A percentile compares a stretch with the other conserved stretches of the same genome.
Evolutionary conservation across 2,329 filamentous ascomycete genomes (phyloP).

Genomic region (Chalara sp.): DNA sequence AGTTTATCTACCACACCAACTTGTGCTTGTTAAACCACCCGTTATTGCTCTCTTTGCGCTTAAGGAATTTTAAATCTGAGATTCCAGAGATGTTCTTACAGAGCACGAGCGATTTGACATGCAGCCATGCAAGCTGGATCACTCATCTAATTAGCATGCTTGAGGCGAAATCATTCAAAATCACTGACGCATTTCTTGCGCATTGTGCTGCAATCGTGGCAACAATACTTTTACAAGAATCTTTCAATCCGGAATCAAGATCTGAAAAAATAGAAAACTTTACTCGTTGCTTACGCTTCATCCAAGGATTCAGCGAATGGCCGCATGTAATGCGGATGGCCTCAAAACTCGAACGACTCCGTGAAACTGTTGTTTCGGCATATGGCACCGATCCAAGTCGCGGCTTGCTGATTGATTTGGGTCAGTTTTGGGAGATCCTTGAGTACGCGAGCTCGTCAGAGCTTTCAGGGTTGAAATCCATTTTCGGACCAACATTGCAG

Average conservation of each 20-base stretch:
- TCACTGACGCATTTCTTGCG: slow-evolving; percentile 39
- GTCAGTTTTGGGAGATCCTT: slow-evolving; percentile 41
- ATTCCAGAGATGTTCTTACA: slow-evolving; percentile 49
- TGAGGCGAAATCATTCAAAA: slow-evolving; percentile 36
- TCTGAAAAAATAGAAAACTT: slow-evolving; percentile 37
- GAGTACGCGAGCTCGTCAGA: slow-evolving; percentile 38
- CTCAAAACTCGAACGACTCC: slow-evolving; percentile 34
- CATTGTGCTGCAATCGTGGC: slow-evolving; percentile 46
- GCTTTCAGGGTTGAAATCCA: slow-evolving; percentile 24
- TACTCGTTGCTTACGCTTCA: slow-evolving; percentile 37
- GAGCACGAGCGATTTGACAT: slow-evolving; percentile 44
- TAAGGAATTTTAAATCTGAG: slow-evolving; percentile 43
- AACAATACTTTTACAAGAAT: slow-evolving; percentile 47
- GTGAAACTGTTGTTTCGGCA: slow-evolving; percentile 37
- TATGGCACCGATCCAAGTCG: slow-evolving; percentile 30
- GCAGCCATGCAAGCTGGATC: slow-evolving; percentile 45
- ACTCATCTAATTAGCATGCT: slow-evolving; percentile 43
- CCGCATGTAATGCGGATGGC: slow-evolving; percentile 39
- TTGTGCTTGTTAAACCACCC: slow-evolving; percentile 47
- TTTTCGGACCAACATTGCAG: slow-evolving; percentile 36
- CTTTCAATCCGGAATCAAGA: slow-evolving; percentile 36
- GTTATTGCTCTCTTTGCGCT: slow-evolving; percentile 43
- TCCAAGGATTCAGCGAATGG: slow-evolving; percentile 35
- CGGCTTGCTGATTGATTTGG: slow-evolving; percentile 37
- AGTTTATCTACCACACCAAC: slow-evolving; percentile 46